Conservation (phyloP, 768 basidiomycete species). For the Pulveroboletus sp. region DNA sequence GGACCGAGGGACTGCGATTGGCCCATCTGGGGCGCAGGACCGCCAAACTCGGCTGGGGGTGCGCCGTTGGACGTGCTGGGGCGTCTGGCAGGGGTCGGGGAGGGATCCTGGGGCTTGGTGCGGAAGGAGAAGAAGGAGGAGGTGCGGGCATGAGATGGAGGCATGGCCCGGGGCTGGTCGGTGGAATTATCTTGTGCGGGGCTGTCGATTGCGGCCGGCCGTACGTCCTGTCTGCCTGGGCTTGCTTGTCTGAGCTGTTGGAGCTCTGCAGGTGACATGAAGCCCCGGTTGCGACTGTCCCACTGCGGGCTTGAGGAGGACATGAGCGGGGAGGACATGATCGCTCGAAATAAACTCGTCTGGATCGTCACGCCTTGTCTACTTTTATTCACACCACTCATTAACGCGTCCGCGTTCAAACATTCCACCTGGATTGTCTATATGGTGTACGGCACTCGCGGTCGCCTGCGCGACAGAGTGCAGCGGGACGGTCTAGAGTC, state of each 20-base stretch:
- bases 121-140: conserved; percentile 65
- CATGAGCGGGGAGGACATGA: conserved; percentile 17
- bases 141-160: conserved; percentile 46
- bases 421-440: too few species aligned
- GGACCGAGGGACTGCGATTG: conserved; percentile 33
- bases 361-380: too few species aligned
- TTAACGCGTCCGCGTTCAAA: too few species aligned
- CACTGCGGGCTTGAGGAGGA: conserved; percentile 33
- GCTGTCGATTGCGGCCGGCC: too few species aligned
- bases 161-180: conserved; percentile 27
- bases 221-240: conserved; percentile 30
- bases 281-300: conserved; percentile 34
- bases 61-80: conserved; percentile 13
- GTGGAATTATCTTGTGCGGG: conserved; percentile 18
- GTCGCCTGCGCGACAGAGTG: too few species aligned
- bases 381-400: too few species aligned
- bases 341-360: neutral
- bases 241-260: conserved; percentile 34
- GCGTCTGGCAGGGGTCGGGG: conserved; percentile 17
- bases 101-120: conserved; percentile 31
- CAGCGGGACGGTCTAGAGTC: too few species aligned
- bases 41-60: conserved; percentile 19
- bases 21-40: conserved; percentile 29
- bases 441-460: too few species aligned
- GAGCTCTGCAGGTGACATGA: conserved; percentile 32